Conservation (phyloP, 164 flowering plant species). For the Berberis vulgaris region DNA sequence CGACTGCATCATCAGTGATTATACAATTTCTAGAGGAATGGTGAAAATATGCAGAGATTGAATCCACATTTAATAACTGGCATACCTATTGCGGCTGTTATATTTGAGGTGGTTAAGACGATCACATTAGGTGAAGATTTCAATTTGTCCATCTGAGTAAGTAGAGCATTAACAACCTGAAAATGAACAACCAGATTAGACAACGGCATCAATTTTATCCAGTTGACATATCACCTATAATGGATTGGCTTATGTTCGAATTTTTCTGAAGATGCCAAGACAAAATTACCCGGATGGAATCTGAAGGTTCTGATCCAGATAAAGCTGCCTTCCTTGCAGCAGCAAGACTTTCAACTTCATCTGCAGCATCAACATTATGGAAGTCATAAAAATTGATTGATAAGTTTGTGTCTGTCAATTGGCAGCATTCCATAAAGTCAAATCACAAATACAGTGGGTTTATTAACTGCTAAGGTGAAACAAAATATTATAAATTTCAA, state of each 20-base stretch:
- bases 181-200: conserved; percentile 10
- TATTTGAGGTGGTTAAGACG: conserved; percentile 89
- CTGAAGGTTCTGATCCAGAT: conserved; percentile 99
- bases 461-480: too few species aligned
- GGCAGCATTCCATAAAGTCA: not conserved
- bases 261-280: not conserved
- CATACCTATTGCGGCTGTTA: conserved; percentile 96
- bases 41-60: not conserved
- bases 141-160: conserved; percentile 92
- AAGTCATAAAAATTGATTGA: not conserved
- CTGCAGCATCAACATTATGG: conserved; percentile 29
- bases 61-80: not conserved
- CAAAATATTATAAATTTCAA: too few species aligned
- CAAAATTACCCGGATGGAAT: conserved; percentile 70
- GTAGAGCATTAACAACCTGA: conserved; percentile 95
- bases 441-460: not conserved
- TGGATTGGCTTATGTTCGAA: not conserved
- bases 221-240: not conserved
- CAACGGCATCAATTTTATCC: not conserved
- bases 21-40: too few species aligned
- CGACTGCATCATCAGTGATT: too few species aligned
- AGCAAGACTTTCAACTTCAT: conserved; percentile 99
- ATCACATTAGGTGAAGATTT: conserved; percentile 93
- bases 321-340: conserved; percentile 97
- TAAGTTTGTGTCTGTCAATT: not conserved